Evolutionary conservation across 345 rosid species (phyloP), one percentile per base, ranked within the genome.

Genomic region (Eucalyptus regnans): DNA sequence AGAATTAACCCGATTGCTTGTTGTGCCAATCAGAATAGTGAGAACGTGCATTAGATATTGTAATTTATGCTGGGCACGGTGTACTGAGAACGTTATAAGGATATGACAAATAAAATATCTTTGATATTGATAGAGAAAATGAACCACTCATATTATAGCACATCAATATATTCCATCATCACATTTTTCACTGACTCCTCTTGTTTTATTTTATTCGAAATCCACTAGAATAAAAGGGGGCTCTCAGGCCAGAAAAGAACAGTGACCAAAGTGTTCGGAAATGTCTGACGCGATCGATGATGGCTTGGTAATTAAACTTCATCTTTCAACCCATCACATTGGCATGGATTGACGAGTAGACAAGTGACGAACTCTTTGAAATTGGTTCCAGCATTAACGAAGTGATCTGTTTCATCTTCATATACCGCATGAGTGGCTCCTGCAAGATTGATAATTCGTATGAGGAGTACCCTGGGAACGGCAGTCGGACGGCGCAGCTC

Each of bases 351-450:
- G 64, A 91, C 71, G 49, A 91, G 88, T 46, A 91, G 85, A 50
- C 29, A 7, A 29, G 50, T 50, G 29, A 91, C 66, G 8, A 51
- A 64, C 25, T 12, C 79, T 18, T 89, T 91, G 25, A 86, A 33
- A 20, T 18, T 41, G 12, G 54, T 37, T 1, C 20, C 18, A 22
- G 92, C 15, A 41, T 58, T 13, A 1, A 89, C 86, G 84, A 27
- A 89, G 8, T n/a, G 64, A 86, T 91, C 94, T 29, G 49, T 50
- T 5, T 31, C 64, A 12, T 88, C 89, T 66, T 46, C 89, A 89
- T 93, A 91, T 1, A 90, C 37, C 27, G 91, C 90, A 33, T 90
- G 90, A 4, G 88, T 68, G 14, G 76, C 88, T 4, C 91, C 50
- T 1, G 90, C 51, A 18, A 88, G 27, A 48, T 90, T 90, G 60